Conservation (phyloP, 2,329 filamentous ascomycete genomes). For the Penicillium sclerotiorum region DNA sequence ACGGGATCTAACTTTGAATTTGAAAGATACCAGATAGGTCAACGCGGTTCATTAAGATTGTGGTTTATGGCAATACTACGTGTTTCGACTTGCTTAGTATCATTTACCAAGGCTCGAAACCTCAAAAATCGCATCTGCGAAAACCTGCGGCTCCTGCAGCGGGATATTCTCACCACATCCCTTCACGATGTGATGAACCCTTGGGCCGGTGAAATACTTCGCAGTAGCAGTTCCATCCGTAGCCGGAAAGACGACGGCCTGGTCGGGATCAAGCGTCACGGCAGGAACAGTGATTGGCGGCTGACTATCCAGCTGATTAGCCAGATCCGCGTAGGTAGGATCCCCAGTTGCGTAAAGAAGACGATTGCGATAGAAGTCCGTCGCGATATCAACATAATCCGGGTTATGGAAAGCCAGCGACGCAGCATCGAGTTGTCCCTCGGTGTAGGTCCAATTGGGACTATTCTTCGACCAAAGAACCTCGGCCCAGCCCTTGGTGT, state of each 20-base stretch:
- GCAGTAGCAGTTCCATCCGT: slow-evolving; percentile 9
- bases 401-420: slow-evolving; percentile 13
- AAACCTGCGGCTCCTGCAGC: slow-evolving; percentile 9
- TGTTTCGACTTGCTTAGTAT: too few relatives aligned
- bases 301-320: slow-evolving; percentile 8
- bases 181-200: slow-evolving; percentile 11
- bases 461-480: slow-evolving; percentile 28
- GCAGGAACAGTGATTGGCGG: slow-evolving; percentile 12
- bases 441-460: slow-evolving; percentile 23
- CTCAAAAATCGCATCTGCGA: slow-evolving; percentile 13
- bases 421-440: slow-evolving; percentile 22
- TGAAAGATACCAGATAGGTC: too few relatives aligned
- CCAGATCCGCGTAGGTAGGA: slow-evolving; percentile 6
- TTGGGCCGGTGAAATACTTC: slow-evolving; percentile 11
- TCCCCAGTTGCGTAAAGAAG: slow-evolving; percentile 13
- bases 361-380: slow-evolving; percentile 17
- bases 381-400: slow-evolving; percentile 17
- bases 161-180: slow-evolving; percentile 15
- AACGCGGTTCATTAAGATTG: too few relatives aligned
- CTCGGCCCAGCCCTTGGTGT: slow-evolving; percentile 20
- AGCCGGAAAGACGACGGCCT: slow-evolving; percentile 14
- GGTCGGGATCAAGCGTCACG: slow-evolving; percentile 15
- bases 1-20: too few relatives aligned
- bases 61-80: too few relatives aligned
- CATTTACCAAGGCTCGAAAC: neutral